Evolutionary conservation across 306 rosid species (phyloP), one percentile per base, ranked within the genome.

Genomic region (Dalbergia oliveri): DNA sequence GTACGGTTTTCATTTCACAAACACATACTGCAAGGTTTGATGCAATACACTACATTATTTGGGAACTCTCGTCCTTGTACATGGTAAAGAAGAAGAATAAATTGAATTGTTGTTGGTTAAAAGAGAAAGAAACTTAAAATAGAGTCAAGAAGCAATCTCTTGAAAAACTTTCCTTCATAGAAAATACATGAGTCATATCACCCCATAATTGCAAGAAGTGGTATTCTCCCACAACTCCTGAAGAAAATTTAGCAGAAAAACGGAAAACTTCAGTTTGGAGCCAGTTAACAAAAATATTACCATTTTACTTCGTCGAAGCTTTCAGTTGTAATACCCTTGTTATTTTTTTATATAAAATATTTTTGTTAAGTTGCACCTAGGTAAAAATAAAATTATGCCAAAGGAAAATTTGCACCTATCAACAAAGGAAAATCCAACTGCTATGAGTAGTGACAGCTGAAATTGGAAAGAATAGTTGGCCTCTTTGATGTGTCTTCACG

Each of bases 401-500:
- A 53, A 84, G 15, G 43, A 57, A 86, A 83, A 65, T 44, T 61
- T 66, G 37, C 50, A 58, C 70, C 84, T 77, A 76, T 84, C 91
- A 88, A 85, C 66, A 67, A 68, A 56, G 60, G 82, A 26, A 72
- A 80, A 73, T 54, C 72, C 86, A 67, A 60, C 12, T 81, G 73
- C 84, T 68, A 5, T 43, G 49, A 37, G 6, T 77, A 82, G 72
- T 79, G 64, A 10, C 80, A 75, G 74, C 78, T 81, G 73, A 86
- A 76, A 84, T 69, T 73, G 65, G 82, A 31, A 79, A 63, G 66
- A 81, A 82, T 54, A 49, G 84, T 84, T 89, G 84, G 90, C 84
- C 89, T 83, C 75, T 84, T 54, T 64, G 87, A 93, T 54, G 90
- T 86, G 60, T 54, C 97, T 83, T 90, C 88, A 86, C 83, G 83